These are phyloP conservation scores for Polyporus tsugae DNA, from an alignment of 1,284 basidiomycete species.

Conservation along the genomic window DNA sequence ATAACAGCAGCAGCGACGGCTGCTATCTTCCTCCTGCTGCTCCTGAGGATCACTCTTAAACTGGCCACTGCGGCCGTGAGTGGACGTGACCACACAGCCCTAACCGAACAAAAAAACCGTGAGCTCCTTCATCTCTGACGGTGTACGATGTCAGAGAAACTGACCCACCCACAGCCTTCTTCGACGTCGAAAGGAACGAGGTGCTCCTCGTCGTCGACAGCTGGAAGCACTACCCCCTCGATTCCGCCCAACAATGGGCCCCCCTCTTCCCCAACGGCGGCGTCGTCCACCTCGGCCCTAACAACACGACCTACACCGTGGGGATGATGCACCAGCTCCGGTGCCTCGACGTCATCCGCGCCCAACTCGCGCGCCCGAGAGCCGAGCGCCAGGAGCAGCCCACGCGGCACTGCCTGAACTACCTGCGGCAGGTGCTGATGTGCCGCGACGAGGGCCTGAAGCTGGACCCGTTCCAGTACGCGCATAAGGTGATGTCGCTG, in stretches of 20 bases:
- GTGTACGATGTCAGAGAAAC: neutral
- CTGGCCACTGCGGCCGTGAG: neutral
- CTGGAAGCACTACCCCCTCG: slow-evolving; percentile 29
- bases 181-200: slow-evolving; percentile 19
- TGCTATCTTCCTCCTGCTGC: neutral
- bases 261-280: slow-evolving; percentile 31
- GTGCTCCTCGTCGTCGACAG: slow-evolving; percentile 24
- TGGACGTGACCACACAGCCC: neutral
- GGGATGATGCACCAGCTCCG: slow-evolving; percentile 36
- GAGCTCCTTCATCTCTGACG: no score
- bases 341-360: slow-evolving; percentile 34
- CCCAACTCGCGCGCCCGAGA: slow-evolving; percentile 20
- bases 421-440: slow-evolving; percentile 32
- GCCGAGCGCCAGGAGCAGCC: slow-evolving; percentile 19
- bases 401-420: slow-evolving; percentile 37
- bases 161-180: slow-evolving; percentile 7
- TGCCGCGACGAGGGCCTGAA: slow-evolving; percentile 28
- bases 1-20: neutral
- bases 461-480: slow-evolving; percentile 25
- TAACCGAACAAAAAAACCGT: neutral
- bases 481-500: slow-evolving; percentile 17
- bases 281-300: slow-evolving; percentile 24
- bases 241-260: slow-evolving; percentile 23
- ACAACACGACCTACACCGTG: slow-evolving; percentile 30
- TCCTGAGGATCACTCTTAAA: neutral